Evolutionary conservation across 306 rosid genomes (phyloP), one percentile per base, ranked within the genome.

Genomic region (Sophora flavescens): DNA sequence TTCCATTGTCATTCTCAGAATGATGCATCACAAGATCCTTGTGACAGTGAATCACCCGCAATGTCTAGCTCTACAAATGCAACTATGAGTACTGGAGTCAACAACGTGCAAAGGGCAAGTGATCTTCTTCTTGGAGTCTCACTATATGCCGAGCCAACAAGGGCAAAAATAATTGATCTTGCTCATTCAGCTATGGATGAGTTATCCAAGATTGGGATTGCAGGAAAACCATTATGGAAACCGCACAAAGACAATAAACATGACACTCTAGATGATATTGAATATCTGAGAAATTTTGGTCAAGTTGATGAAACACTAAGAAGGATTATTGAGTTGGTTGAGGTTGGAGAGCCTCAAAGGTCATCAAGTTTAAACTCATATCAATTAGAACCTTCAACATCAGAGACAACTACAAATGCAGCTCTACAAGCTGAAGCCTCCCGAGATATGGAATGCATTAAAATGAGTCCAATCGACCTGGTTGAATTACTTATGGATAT

Each of bases 401-500:
- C 59, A 3, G 61, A 7, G 0, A 32, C 2, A 33, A 26, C 14
- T 52, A 56, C 30, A 0, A 22, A 2, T 1, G 75, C 12, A 62
- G 66, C 70, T 52, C 44, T 69, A 1, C 80, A 61, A 8, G 36
- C 52, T 10, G 93, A 88, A 84, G 74, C 89, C 61, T 84, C 96
- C 2, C 68, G 96, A 28, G 90, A 72, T 48, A 47, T 7, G 38
- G 54, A 44, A 2, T 44, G 4, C 30, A 6, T 91, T 63, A 80
- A 48, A 4, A 70, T 76, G 66, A 68, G n/a, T 6, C 83, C 90
- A 4, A 6, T 14, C 3, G 11, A 56, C 8, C 5, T 91, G 63
- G 81, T 86, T 41, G 88, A 82, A 51, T 16, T 84, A 80, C 81
- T 89, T n/a, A 87, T 91, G 96, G 72, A 88, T 63, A 36, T 82